Conservation (phyloP, 495 filamentous ascomycete species). For the Penicillium egyptiacum region DNA sequence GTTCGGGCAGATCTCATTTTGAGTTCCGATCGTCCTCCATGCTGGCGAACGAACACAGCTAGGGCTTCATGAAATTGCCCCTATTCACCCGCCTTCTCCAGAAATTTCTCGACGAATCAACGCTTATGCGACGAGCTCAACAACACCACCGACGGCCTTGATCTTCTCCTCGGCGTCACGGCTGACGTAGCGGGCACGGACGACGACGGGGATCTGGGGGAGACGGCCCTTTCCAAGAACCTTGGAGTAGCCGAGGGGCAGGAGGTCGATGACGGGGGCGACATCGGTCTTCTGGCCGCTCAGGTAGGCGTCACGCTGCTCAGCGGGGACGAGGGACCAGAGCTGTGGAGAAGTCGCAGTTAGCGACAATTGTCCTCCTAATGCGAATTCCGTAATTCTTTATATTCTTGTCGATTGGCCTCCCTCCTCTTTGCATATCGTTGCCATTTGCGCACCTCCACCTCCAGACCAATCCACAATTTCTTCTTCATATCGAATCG, state of each 20-base stretch:
- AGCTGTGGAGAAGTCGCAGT: conserved; percentile 54
- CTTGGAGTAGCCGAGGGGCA: conserved; percentile 89
- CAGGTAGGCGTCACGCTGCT: conserved; percentile 82
- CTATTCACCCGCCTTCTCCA: conserved; percentile 35
- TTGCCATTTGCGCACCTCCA: not conserved
- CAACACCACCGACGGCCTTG: conserved; percentile 85
- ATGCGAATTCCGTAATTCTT: conserved; percentile 5
- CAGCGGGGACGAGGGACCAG: conserved; percentile 77
- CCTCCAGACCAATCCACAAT: conserved; percentile 4
- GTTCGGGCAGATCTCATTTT: conserved; percentile 32
- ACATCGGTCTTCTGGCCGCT: conserved; percentile 70
- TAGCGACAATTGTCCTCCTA: conserved; percentile 15
- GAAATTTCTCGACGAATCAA: conserved; percentile 33
- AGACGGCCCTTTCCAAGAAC: conserved; percentile 90
- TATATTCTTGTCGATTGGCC: conserved; percentile 4
- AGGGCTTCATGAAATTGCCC: conserved; percentile 37
- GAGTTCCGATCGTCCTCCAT: conserved; percentile 34
- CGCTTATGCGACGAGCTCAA: conserved; percentile 85
- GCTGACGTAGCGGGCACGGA: conserved; percentile 85
- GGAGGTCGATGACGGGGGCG: conserved; percentile 88
- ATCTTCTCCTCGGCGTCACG: conserved; percentile 92
- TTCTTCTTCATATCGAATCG: conserved; percentile 12
- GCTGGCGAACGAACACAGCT: conserved; percentile 33
- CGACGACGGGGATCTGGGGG: conserved; percentile 80
- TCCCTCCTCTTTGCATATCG: conserved; percentile 1